A percentile compares a stretch with the other conserved stretches of the same genome.
phyloP scores from a whole-genome alignment of 345 rosid genomes.

The Salix purpurea region DNA sequence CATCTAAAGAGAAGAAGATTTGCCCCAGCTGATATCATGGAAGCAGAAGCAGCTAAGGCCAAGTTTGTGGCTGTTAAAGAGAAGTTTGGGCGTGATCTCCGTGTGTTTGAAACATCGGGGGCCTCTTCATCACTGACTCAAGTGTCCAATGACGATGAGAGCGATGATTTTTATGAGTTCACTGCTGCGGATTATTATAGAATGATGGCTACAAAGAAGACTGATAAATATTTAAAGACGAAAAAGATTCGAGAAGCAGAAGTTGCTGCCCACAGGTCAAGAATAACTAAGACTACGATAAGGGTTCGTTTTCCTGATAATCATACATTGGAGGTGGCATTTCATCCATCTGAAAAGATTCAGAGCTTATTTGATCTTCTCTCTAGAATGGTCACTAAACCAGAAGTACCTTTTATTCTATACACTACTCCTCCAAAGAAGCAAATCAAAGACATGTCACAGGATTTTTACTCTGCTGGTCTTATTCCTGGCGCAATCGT shows the following conservation, averaged over 20 bases:
- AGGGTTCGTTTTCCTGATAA: slow-evolving; percentile 89
- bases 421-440: slow-evolving; percentile 92
- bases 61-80: slow-evolving; percentile 59
- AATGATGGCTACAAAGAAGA: slow-evolving; percentile 51
- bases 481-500: slow-evolving; percentile 93
- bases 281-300: slow-evolving; percentile 62
- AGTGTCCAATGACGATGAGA: slow-evolving; percentile 44
- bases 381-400: slow-evolving; percentile 48
- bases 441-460: slow-evolving; percentile 64
- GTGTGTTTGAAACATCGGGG: slow-evolving; percentile 64
- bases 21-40: slow-evolving; percentile 55
- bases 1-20: slow-evolving; percentile 69
- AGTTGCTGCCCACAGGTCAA: slow-evolving; percentile 72
- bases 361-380: slow-evolving; percentile 75
- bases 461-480: slow-evolving; percentile 76
- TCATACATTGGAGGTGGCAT: slow-evolving; percentile 68
- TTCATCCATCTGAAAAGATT: slow-evolving; percentile 78
- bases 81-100: slow-evolving; percentile 67
- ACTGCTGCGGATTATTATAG: slow-evolving; percentile 74
- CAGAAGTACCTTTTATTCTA: slow-evolving; percentile 64
- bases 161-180: slow-evolving; percentile 85
- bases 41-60: slow-evolving; percentile 66
- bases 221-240: slow-evolving; percentile 76
- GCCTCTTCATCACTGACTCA: slow-evolving; percentile 36
- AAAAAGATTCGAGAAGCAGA: slow-evolving; percentile 80